Evolutionary conservation across 1,139 yeast species (phyloP), one percentile per base, ranked within the genome.

Genomic region (Hanseniaspora sp.): DNA sequence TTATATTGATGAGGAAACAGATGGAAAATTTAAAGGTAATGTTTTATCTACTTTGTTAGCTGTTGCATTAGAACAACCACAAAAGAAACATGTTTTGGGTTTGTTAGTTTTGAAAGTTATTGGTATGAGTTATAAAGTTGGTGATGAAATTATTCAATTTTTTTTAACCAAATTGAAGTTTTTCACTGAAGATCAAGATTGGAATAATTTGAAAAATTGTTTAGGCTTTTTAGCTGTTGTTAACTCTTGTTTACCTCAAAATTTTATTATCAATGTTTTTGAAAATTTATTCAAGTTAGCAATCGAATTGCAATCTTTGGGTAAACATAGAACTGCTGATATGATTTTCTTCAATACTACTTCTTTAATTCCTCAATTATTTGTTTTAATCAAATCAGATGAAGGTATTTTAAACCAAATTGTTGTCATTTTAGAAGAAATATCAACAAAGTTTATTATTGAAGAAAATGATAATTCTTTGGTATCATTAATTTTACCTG

Each of bases 1-100:
- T 60, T 87, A 80, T 59, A 51, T 51, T 38, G 54, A 51, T 15
- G 33, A 29, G 29, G 48, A 51, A 40, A 77, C 76, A 57, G 84
- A 82, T 56, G 83, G 79, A 58, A 75, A 75, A 55, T 77, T 83
- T 58, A 75, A 87, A 57, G 71, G 69, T 52, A 78, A 83, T 17
- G 72, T 84, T 28, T 71, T 83, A 61, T 74, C 75, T 53, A 84
- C 88, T 0, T 67, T 87, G 35, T 75, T 75, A 57, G 87, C 95
- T 1, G 78, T 86, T 45, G 74, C 85, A 9, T 69, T 77, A 43
- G 98, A 92, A 67, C 96, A 90, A 67, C 97, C 97, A 0, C 95
- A 90, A 61, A 92, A 90, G 66, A 78, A 83, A 57, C 79, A 82
- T 30, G 78, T 83, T 29, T 70, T 90, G 57, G 77, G 87, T 35